These are phyloP conservation scores for Amaranthus cruentus DNA, from an alignment of 148 eudicot species.

Conservation along the genomic window DNA sequence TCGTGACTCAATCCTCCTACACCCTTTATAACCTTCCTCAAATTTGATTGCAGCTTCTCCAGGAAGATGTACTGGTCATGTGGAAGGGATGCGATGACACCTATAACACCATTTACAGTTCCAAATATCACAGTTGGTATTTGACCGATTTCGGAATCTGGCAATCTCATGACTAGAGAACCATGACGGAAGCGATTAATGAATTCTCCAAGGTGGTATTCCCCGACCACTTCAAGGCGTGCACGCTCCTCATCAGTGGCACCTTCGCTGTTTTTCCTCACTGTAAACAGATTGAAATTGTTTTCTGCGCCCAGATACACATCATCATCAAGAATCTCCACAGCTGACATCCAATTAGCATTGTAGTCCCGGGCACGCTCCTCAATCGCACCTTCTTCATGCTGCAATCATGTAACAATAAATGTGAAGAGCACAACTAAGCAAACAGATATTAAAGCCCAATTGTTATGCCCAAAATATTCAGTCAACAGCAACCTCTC, in stretches of 20 bases:
- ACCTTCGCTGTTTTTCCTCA: slow-evolving; percentile 87
- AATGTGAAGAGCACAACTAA: neutral
- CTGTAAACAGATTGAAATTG: slow-evolving; percentile 84
- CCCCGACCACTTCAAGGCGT: slow-evolving; percentile 98
- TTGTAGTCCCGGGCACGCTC: slow-evolving; percentile 98
- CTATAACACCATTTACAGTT: slow-evolving; percentile 83
- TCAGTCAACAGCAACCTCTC: no score
- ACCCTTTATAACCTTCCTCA: slow-evolving; percentile 91
- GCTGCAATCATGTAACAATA: slow-evolving; percentile 39
- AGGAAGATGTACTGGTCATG: slow-evolving; percentile 73
- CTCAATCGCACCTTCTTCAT: slow-evolving; percentile 98
- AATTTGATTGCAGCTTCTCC: slow-evolving; percentile 69
- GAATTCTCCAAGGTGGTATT: slow-evolving; percentile 95
- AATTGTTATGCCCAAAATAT: no score
- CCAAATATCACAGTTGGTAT: slow-evolving; percentile 77
- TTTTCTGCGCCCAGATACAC: slow-evolving; percentile 85
- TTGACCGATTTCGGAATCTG: slow-evolving; percentile 78
- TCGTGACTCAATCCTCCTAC: slow-evolving; percentile 96
- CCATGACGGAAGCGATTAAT: slow-evolving; percentile 89
- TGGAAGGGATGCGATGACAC: slow-evolving; percentile 90
- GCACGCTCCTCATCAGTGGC: slow-evolving; percentile 96
- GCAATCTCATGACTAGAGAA: slow-evolving; percentile 92
- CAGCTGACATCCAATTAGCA: slow-evolving; percentile 99
- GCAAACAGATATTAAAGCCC: no score
- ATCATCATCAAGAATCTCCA: slow-evolving; percentile 90